phyloP scores from a whole-genome alignment of 176 grass and related monocot genomes.

The Puccinellia tenuiflora region DNA sequence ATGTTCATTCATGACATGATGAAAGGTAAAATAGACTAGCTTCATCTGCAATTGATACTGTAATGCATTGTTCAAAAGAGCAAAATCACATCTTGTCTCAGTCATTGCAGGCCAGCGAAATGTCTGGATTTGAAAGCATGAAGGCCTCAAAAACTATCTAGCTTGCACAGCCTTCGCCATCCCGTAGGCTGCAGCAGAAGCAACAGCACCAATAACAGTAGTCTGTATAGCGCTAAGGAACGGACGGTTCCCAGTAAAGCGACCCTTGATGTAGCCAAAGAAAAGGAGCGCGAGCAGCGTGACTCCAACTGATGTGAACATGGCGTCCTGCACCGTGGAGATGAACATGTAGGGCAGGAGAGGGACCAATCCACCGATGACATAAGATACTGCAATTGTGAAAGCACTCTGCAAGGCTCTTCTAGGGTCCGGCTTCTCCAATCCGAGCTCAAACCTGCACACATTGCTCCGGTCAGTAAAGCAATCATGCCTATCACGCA shows the following conservation, averaged over 20 bases:
- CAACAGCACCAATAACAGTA: conserved; percentile 67
- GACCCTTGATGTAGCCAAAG: conserved; percentile 84
- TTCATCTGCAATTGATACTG: conserved; percentile 10
- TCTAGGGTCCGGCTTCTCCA: conserved; percentile 83
- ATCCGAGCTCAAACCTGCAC: conserved; percentile 79
- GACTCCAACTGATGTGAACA: conserved; percentile 67
- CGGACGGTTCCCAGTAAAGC: conserved; percentile 65
- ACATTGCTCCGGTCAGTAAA: conserved; percentile 11
- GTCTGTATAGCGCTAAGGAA: conserved; percentile 70
- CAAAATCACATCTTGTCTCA: background rate
- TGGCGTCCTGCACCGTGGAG: conserved; percentile 49
- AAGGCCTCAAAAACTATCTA: conserved; percentile 15
- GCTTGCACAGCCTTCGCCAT: conserved; percentile 74
- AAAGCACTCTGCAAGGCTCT: conserved; percentile 74
- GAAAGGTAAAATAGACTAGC: background rate
- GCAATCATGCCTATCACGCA: background rate
- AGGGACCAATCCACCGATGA: conserved; percentile 72
- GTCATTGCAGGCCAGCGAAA: conserved; percentile 23
- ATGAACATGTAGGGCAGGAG: conserved; percentile 83
- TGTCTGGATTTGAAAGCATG: background rate
- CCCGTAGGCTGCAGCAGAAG: conserved; percentile 73
- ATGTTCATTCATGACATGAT: background rate
- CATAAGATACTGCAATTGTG: conserved; percentile 65
- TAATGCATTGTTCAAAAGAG: background rate
- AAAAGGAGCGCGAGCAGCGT: conserved; percentile 61